These are phyloP conservation scores for Flaveria bidentis DNA, from an alignment of 129 eudicot genomes.

Conservation along the genomic window DNA sequence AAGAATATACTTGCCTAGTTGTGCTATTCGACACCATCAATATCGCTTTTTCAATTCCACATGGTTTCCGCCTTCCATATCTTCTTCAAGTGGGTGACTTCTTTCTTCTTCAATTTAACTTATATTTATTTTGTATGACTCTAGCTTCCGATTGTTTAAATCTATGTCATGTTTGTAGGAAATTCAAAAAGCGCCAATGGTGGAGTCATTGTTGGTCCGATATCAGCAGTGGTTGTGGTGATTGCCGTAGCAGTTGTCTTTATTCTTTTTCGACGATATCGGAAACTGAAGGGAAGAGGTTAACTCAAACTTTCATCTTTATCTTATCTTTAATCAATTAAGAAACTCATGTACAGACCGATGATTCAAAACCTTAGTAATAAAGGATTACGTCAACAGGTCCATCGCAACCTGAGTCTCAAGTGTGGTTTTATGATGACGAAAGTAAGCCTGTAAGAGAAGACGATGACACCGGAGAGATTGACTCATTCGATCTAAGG, in stretches of 20 bases:
- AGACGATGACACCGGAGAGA: slow-evolving; percentile 33
- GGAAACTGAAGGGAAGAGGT: slow-evolving; percentile 19
- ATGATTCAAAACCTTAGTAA: background rate
- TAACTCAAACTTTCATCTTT: too few relatives aligned
- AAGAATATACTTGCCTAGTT: slow-evolving; percentile 32
- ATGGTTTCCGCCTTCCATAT: slow-evolving; percentile 24
- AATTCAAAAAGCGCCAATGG: background rate
- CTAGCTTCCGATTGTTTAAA: too few relatives aligned
- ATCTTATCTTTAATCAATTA: too few relatives aligned
- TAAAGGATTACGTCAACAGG: background rate
- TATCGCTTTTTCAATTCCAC: slow-evolving; percentile 37
- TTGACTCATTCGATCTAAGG: slow-evolving; percentile 21
- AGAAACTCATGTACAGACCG: too few relatives aligned
- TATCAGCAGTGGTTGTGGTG: background rate
- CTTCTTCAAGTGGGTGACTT: slow-evolving; percentile 1
- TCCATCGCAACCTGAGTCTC: slow-evolving; percentile 6
- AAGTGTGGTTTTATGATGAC: slow-evolving; percentile 13
- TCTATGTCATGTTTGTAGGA: background rate
- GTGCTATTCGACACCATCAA: slow-evolving; percentile 41
- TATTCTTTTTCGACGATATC: background rate
- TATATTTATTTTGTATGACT: too few relatives aligned
- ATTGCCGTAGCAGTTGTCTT: background rate
- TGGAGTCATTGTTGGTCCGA: slow-evolving; percentile 19
- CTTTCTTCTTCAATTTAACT: too few relatives aligned
- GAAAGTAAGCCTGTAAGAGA: slow-evolving; percentile 1